Percentiles rank a stretch among this genome's conserved stretches.
These are phyloP conservation scores for Lentinula aciculospora DNA, from an alignment of 768 basidiomycete genomes.

Conservation along the genomic window DNA sequence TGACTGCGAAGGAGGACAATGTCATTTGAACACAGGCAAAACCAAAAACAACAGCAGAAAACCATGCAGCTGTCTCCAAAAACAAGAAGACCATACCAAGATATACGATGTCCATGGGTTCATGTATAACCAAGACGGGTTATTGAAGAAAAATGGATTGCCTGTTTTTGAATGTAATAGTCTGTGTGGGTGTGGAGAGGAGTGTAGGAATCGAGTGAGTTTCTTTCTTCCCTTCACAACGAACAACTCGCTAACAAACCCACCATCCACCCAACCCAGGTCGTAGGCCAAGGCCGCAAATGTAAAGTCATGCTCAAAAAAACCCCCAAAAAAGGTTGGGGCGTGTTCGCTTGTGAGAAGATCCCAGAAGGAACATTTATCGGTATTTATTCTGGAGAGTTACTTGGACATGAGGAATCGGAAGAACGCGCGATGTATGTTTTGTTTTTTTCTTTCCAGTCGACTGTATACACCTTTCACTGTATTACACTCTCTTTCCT, in stretches of 20 bases:
- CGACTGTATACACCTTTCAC: neutral
- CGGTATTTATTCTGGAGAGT: constrained; percentile 83
- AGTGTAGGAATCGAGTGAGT: constrained; percentile 77
- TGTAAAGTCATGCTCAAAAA: constrained; percentile 58
- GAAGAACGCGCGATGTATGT: constrained; percentile 65
- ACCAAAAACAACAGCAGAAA: too few relatives aligned
- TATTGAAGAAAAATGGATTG: constrained; percentile 40
- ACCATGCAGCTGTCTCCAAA: constrained; percentile 67
- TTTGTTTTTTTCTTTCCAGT: neutral
- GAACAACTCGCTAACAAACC: too few relatives aligned
- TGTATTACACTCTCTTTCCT: neutral
- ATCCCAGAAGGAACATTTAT: constrained; percentile 70
- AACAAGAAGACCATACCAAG: constrained; percentile 41
- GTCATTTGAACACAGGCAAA: constrained; percentile 66
- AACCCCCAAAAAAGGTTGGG: constrained; percentile 82
- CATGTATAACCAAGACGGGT: constrained; percentile 59
- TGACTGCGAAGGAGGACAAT: constrained; percentile 49
- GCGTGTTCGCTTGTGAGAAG: constrained; percentile 67
- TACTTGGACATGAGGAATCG: constrained; percentile 62
- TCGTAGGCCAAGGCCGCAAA: constrained; percentile 77
- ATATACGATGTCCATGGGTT: constrained; percentile 41
- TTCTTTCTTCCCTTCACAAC: too few relatives aligned
- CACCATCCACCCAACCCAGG: constrained; percentile 38
- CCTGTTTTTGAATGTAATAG: constrained; percentile 88
- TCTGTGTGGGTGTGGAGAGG: constrained; percentile 73